Evolutionary conservation across 1,284 basidiomycete species (phyloP), one percentile per base, ranked within the genome.

Genomic region (Puccinia triticina): DNA sequence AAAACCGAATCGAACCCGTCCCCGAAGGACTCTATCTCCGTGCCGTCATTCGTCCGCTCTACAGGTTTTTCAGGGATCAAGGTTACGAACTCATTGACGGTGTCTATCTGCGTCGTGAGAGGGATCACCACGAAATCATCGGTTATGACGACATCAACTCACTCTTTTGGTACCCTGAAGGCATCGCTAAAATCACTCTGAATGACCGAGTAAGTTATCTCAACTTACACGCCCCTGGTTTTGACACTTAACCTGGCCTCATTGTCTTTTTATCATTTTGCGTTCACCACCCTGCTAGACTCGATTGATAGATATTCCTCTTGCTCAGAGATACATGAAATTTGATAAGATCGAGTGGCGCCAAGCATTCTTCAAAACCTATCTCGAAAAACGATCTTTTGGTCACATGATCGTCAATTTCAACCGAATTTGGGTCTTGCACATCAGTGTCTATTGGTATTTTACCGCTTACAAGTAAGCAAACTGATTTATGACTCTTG

Each of bases 61-160:
- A 99, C 88, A 91, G 93, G 79, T 99, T 98, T 88, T 93, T 99
- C 83, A 92, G 96, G 72, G 97, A 99, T 88, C 96, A 99, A 87
- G 96, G 96, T 0, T 99, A 98, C 87, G 96, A 99, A 88, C 93
- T 98, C 53, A 90, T 95, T 48, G 96, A 98, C 86, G 96, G 95
- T 76, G 95, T 95, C 88, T 98, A 97, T 87, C 92, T 99, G 74
- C 90, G 94, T 85, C 53, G 80, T 12, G 96, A 99, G 89, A 90
- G 90, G 86, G 96, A 99, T 86, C 97, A 98, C 87, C 92, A 95
- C 84, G 90, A 92, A 84, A 95, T 98, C 86, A 98, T 99, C 86
- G 97, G 96, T 16, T 99, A 99, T 87, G 96, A 99, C 88, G 96
- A 99, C 88, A 93, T 99, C 85, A 99, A 99, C 87, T 96, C 99